These are phyloP conservation scores for Erysimum cheiranthoides DNA, from an alignment of 345 rosid species.

Conservation along the genomic window DNA sequence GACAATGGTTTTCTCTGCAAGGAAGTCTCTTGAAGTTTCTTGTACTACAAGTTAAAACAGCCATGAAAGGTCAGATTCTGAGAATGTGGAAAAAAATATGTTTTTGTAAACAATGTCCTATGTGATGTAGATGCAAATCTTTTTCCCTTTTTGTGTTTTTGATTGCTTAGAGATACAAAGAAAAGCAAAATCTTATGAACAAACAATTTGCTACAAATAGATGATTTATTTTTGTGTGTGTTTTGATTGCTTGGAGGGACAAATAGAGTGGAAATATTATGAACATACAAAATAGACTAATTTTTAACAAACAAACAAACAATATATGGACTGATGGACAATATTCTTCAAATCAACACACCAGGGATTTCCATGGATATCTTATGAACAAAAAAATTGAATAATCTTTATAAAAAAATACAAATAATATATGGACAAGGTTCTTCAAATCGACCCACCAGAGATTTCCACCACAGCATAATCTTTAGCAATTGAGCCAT, in stretches of 20 bases:
- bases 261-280: slow-evolving; percentile 20
- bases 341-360: slow-evolving; percentile 25
- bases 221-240: not conserved
- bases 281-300: slow-evolving; percentile 4
- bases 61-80: slow-evolving; percentile 28
- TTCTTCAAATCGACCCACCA: slow-evolving; percentile 25
- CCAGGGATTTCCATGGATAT: slow-evolving; percentile 6
- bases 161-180: slow-evolving; percentile 15
- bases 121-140: slow-evolving; percentile 11
- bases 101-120: slow-evolving; percentile 16
- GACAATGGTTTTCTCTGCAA: slow-evolving; percentile 3
- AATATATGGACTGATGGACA: not conserved
- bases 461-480: slow-evolving; percentile 30
- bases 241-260: not conserved
- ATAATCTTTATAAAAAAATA: not conserved
- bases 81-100: not conserved
- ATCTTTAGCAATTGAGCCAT: slow-evolving; percentile 32
- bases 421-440: slow-evolving; percentile 26
- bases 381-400: slow-evolving; percentile 18
- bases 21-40: slow-evolving; percentile 15
- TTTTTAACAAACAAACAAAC: not conserved
- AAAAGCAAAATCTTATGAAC: slow-evolving; percentile 4
- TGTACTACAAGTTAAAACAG: slow-evolving; percentile 14
- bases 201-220: slow-evolving; percentile 21
- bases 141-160: not conserved